Percentiles rank a stretch among this genome's conserved stretches.
phyloP scores from a whole-genome alignment of 2,329 filamentous ascomycete genomes.

The Metarhizium humberi region DNA sequence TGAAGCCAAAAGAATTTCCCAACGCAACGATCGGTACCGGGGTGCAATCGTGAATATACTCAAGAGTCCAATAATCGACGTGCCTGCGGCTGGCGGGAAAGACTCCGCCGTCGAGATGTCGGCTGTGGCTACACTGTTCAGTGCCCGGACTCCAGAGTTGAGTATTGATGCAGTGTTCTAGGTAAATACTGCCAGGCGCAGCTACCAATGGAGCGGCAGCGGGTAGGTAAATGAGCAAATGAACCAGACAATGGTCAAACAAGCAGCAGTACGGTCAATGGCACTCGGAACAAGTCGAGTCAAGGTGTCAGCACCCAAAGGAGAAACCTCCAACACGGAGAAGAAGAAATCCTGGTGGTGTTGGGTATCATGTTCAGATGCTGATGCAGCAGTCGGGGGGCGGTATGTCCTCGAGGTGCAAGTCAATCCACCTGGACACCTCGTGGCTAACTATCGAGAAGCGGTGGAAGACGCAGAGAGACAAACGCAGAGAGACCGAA shows the following conservation, averaged over 20 bases:
- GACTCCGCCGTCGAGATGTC: too few species aligned
- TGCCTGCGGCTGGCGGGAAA: too few species aligned
- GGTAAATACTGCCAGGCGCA: neutral
- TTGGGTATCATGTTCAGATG: conserved; percentile 30
- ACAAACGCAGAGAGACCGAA: neutral
- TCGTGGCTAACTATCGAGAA: neutral
- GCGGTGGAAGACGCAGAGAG: neutral
- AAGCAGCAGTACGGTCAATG: neutral
- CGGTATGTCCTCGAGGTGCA: conserved; percentile 4
- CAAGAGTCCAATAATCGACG: too few species aligned
- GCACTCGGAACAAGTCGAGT: conserved; percentile 11
- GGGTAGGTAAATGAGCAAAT: neutral
- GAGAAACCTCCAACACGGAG: conserved; percentile 31
- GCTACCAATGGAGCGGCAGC: neutral
- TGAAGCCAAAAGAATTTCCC: neutral
- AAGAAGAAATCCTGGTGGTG: conserved; percentile 25
- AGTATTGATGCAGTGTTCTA: neutral
- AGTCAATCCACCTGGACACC: conserved; percentile 1
- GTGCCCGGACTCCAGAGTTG: neutral
- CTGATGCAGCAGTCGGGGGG: conserved; percentile 5
- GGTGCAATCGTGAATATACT: too few species aligned
- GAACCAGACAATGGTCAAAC: neutral
- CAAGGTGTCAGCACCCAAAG: conserved; percentile 30
- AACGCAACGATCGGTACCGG: neutral
- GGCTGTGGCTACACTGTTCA: neutral